These are phyloP conservation scores for Trichophyton verrucosum DNA, from an alignment of 2,329 filamentous ascomycete genomes.

Conservation along the genomic window DNA sequence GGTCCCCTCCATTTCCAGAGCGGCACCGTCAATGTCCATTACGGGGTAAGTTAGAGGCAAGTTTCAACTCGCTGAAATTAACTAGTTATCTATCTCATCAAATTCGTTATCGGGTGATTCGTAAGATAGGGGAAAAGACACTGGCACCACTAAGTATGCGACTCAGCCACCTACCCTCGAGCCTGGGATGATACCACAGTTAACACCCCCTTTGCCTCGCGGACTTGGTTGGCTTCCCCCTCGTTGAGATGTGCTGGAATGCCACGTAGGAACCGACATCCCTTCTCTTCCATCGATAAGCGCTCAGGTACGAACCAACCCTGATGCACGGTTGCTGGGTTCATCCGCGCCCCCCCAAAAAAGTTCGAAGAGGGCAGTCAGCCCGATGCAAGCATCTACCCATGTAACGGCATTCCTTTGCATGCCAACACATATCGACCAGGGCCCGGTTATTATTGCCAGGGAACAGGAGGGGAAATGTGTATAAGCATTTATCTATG, in stretches of 20 bases:
- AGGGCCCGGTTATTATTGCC: background rate
- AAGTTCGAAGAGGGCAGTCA: background rate
- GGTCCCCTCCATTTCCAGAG: background rate
- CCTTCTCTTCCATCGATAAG: background rate
- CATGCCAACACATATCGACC: background rate
- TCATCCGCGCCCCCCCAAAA: background rate
- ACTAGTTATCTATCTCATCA: background rate
- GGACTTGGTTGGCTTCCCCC: background rate
- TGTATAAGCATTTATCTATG: background rate
- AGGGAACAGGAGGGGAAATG: background rate
- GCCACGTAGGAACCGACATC: background rate
- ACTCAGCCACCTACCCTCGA: background rate
- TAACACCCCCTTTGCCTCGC: too few relatives aligned
- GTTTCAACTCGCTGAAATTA: background rate
- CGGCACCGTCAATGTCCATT: background rate
- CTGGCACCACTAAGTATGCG: background rate
- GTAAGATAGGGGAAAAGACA: too few relatives aligned
- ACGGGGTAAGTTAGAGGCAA: background rate
- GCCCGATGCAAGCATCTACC: background rate
- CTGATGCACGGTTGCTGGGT: background rate
- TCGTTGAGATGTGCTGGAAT: background rate
- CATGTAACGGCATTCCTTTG: background rate
- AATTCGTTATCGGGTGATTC: background rate
- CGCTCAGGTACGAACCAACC: background rate
- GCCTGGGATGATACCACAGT: background rate